These are phyloP conservation scores for Funneliformis mosseae DNA, from an alignment of 192 early-diverging fungal genomes.

Conservation along the genomic window DNA sequence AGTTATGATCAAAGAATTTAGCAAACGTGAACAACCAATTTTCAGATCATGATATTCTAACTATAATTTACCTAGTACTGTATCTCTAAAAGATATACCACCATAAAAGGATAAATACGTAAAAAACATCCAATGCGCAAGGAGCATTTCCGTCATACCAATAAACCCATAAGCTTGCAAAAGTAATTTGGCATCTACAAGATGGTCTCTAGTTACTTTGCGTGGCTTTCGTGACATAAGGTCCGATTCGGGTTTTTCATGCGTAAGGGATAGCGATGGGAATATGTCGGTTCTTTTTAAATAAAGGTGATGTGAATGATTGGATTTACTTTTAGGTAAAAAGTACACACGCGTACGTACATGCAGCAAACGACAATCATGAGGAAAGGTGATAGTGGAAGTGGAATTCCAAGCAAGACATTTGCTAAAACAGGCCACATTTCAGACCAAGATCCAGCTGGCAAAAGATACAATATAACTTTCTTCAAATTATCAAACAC, in stretches of 20 bases:
- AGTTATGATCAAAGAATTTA: conserved; percentile 44
- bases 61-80: not conserved
- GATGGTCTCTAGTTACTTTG: conserved; percentile 63
- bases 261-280: conserved; percentile 69
- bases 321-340: not conserved
- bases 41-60: too few species aligned
- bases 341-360: conserved; percentile 57
- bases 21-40: too few species aligned
- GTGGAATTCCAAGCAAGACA: conserved; percentile 78
- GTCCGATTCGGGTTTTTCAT: conserved; percentile 76
- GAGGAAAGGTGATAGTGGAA: conserved; percentile 76
- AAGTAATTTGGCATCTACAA: conserved; percentile 69
- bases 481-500: conserved; percentile 90
- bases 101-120: conserved; percentile 62
- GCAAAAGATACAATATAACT: conserved; percentile 81
- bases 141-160: conserved; percentile 67
- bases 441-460: conserved; percentile 76
- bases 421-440: conserved; percentile 76
- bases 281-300: conserved; percentile 58
- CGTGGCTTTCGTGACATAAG: conserved; percentile 74
- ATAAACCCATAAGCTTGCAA: conserved; percentile 79
- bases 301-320: not conserved
- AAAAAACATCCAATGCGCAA: conserved; percentile 73
- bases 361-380: conserved; percentile 76
- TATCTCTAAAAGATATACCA: conserved; percentile 35